These are phyloP conservation scores for Caryopteris hybrid DNA, from an alignment of 305 asterid genomes.

Conservation along the genomic window DNA sequence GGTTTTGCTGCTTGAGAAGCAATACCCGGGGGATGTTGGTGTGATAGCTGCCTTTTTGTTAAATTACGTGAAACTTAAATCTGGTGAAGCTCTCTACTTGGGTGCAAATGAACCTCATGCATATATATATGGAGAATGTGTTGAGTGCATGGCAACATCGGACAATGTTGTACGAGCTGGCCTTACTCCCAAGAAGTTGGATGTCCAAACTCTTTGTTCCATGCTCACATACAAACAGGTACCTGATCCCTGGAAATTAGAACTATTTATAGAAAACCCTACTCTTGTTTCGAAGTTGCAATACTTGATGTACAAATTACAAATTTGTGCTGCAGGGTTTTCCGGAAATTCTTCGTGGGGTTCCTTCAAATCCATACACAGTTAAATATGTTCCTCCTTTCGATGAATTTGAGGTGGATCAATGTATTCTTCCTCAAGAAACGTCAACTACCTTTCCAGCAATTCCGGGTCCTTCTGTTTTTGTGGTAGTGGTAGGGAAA, in stretches of 20 bases:
- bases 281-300: no score
- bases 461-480: constrained; percentile 49
- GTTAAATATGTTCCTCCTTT: constrained; percentile 66
- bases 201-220: constrained; percentile 70
- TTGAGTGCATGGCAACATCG: constrained; percentile 92
- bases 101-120: constrained; percentile 88
- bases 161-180: constrained; percentile 88
- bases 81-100: constrained; percentile 69
- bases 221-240: constrained; percentile 88
- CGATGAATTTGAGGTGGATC: constrained; percentile 84
- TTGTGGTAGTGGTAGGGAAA: constrained; percentile 49
- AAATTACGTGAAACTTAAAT: constrained; percentile 57
- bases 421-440: constrained; percentile 58
- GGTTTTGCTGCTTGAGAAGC: constrained; percentile 62
- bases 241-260: background rate
- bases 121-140: constrained; percentile 65
- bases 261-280: no score
- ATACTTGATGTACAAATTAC: background rate
- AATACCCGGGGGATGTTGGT: constrained; percentile 73
- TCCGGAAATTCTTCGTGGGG: constrained; percentile 60
- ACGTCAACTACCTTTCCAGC: constrained; percentile 45
- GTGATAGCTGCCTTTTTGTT: constrained; percentile 62
- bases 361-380: constrained; percentile 47
- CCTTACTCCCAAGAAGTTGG: constrained; percentile 70
- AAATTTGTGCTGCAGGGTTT: constrained; percentile 42